These are phyloP conservation scores for Trichoderma lentiforme DNA, from an alignment of 2,329 filamentous ascomycete genomes.

Conservation along the genomic window DNA sequence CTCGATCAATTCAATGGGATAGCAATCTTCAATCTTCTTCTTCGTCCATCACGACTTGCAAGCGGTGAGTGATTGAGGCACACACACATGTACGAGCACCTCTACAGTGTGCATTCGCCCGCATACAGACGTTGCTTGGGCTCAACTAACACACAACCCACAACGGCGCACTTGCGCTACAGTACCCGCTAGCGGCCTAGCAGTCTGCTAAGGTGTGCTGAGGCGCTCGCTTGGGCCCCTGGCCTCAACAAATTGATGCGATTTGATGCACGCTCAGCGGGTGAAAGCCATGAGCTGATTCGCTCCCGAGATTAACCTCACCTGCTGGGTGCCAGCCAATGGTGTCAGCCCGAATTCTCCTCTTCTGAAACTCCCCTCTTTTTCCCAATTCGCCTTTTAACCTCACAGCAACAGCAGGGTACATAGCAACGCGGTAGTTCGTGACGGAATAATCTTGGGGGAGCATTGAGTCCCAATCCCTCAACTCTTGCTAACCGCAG, in stretches of 20 bases:
- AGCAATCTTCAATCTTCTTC: background rate
- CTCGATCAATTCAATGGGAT: too few relatives aligned
- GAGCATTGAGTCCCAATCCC: background rate
- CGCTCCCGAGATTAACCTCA: slow-evolving; percentile 12
- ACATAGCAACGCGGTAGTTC: background rate
- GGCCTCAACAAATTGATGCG: slow-evolving; percentile 9
- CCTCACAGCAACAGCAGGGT: background rate
- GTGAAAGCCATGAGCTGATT: background rate
- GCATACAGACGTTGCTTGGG: background rate
- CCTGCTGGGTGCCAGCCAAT: background rate
- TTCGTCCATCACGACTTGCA: background rate
- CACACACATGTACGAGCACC: background rate
- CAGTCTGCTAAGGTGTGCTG: background rate
- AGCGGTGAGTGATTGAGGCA: background rate
- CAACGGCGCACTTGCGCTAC: background rate
- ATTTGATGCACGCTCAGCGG: background rate
- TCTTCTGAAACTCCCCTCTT: slow-evolving; percentile 4
- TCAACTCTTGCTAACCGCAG: background rate
- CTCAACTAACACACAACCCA: background rate
- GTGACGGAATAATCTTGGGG: background rate
- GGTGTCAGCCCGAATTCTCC: background rate
- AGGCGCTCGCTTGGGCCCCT: slow-evolving; percentile 11
- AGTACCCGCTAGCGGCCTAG: slow-evolving; percentile 1
- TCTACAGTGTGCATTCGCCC: background rate
- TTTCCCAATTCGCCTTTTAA: background rate